phyloP scores from a whole-genome alignment of 345 rosid species.

The Kandelia obovata region DNA sequence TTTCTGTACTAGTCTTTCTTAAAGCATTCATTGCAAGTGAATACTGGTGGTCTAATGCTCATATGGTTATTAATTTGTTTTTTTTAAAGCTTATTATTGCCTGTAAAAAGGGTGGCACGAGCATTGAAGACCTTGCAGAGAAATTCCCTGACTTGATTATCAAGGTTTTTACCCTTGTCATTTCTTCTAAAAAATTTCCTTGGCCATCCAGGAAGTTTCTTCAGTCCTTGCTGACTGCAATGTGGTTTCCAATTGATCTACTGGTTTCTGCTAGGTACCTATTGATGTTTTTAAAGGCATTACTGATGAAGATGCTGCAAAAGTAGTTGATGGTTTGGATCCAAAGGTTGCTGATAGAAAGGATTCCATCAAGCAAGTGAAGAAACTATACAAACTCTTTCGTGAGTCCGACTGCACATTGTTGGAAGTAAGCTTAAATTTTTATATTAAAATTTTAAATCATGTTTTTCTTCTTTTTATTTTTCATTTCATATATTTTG shows the following conservation, averaged over 20 bases:
- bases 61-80: neutral
- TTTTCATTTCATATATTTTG: neutral
- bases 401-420: slow-evolving; percentile 80
- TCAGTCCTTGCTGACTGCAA: slow-evolving; percentile 7
- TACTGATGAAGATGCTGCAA: slow-evolving; percentile 97
- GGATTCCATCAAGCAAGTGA: slow-evolving; percentile 89
- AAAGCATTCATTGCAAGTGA: slow-evolving; percentile 1
- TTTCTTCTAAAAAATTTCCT: slow-evolving; percentile 12
- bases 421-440: slow-evolving; percentile 70
- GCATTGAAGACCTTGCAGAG: slow-evolving; percentile 99
- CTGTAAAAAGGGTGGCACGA: slow-evolving; percentile 96
- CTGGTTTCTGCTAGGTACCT: slow-evolving; percentile 59
- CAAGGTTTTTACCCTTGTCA: slow-evolving; percentile 44
- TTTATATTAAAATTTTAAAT: neutral
- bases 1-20: neutral
- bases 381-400: slow-evolving; percentile 88
- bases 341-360: slow-evolving; percentile 80
- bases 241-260: slow-evolving; percentile 11
- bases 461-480: neutral
- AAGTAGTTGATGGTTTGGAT: slow-evolving; percentile 94
- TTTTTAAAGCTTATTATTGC: slow-evolving; percentile 80
- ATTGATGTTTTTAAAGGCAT: slow-evolving; percentile 91
- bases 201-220: slow-evolving; percentile 7
- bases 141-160: slow-evolving; percentile 95
- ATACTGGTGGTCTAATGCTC: neutral